These are phyloP conservation scores for Sequoiadendron giganteum DNA, from an alignment of 75 land plant genomes.

Conservation along the genomic window DNA sequence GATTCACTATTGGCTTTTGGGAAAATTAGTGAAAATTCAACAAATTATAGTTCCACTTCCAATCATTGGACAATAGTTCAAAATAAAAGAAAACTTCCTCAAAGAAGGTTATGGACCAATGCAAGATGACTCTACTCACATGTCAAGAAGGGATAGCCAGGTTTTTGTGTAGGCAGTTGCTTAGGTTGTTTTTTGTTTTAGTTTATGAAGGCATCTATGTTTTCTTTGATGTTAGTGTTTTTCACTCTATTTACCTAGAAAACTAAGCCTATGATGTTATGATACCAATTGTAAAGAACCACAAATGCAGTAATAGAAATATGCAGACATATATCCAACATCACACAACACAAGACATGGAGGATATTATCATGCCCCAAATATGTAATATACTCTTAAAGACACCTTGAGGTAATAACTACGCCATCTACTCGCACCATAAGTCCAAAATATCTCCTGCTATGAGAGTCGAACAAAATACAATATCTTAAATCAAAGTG, in stretches of 20 bases:
- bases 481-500: not conserved
- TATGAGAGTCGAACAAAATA: not conserved
- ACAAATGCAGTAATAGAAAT: not conserved
- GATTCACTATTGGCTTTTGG: no score
- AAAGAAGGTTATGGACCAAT: no score
- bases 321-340: not conserved
- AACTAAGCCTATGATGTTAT: not conserved
- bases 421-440: not conserved
- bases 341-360: not conserved
- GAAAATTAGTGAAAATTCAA: no score
- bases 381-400: not conserved
- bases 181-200: no score
- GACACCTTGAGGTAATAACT: not conserved
- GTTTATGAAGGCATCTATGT: no score
- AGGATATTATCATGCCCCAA: not conserved
- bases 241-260: not conserved
- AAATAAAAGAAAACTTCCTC: no score
- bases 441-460: not conserved
- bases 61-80: no score
- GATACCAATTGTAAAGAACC: not conserved
- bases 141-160: no score
- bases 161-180: no score
- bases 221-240: no score
- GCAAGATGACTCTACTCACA: no score
- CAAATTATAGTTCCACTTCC: no score